These are phyloP conservation scores for Smallanthus sonchifolius DNA, from an alignment of 129 eudicot species.

Conservation along the genomic window DNA sequence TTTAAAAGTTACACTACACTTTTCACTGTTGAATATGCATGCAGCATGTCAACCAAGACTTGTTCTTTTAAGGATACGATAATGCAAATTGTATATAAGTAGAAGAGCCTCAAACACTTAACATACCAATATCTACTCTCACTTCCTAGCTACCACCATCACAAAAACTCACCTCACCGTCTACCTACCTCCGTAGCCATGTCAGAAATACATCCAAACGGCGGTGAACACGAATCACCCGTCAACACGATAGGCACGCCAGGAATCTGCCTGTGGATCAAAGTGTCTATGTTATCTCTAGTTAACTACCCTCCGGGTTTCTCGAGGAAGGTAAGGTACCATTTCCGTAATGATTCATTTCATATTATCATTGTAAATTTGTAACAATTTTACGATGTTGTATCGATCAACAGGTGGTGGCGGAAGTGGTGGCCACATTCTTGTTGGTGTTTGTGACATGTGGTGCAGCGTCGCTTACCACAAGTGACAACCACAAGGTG, in stretches of 20 bases:
- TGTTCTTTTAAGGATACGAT: no score
- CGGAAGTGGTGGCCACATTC: constrained; percentile 72
- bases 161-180: not conserved
- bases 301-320: constrained; percentile 20
- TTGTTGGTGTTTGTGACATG: constrained; percentile 79
- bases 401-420: constrained; percentile 50
- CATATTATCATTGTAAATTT: not conserved
- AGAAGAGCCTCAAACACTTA: no score
- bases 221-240: not conserved
- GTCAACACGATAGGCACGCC: not conserved
- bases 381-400: not conserved
- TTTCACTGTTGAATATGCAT: no score
- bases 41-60: no score
- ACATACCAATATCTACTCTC: not conserved
- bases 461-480: constrained; percentile 56
- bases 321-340: constrained; percentile 1
- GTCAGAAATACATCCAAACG: not conserved
- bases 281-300: not conserved
- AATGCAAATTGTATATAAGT: no score
- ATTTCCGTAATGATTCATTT: not conserved
- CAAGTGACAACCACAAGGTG: constrained; percentile 40
- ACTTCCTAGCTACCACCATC: constrained; percentile 10
- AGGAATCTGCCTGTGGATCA: not conserved
- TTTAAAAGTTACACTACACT: no score
- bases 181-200: not conserved